phyloP scores from a whole-genome alignment of 129 eudicot species.

The Sambucus nigra region DNA sequence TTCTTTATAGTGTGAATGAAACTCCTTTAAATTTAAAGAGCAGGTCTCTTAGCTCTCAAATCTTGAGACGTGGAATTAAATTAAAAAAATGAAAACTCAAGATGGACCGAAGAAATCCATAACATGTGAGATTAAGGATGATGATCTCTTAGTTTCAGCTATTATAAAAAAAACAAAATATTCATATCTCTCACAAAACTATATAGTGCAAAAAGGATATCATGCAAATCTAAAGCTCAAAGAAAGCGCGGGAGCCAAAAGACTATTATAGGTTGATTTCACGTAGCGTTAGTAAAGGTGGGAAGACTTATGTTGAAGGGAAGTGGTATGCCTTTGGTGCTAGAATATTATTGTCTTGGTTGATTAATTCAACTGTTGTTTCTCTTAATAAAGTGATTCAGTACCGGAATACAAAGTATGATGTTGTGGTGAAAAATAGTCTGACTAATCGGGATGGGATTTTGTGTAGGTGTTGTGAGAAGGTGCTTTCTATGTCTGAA shows the following conservation, averaged over 20 bases:
- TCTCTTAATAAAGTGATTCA: conserved; percentile 61
- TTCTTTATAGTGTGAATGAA: too few species aligned
- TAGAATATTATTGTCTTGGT: conserved; percentile 72
- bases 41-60: neutral
- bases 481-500: conserved; percentile 55
- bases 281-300: conserved; percentile 42
- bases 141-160: conserved; percentile 82
- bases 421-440: conserved; percentile 68
- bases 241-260: conserved; percentile 61
- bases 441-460: conserved; percentile 58
- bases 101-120: conserved; percentile 29
- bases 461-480: conserved; percentile 62
- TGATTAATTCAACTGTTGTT: conserved; percentile 56
- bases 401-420: conserved; percentile 52
- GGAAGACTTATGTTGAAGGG: conserved; percentile 35
- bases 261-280: conserved; percentile 75
- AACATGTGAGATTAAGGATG: conserved; percentile 43
- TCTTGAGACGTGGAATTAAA: too few species aligned
- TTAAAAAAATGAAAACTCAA: neutral
- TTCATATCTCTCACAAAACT: neutral
- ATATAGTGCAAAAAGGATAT: conserved; percentile 10
- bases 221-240: conserved; percentile 24
- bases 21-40: neutral
- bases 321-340: conserved; percentile 44
- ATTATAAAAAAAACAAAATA: conserved; percentile 44